Evolutionary conservation across 495 filamentous ascomycete species (phyloP).

Genomic region (Hypoxylon intermedium): DNA sequence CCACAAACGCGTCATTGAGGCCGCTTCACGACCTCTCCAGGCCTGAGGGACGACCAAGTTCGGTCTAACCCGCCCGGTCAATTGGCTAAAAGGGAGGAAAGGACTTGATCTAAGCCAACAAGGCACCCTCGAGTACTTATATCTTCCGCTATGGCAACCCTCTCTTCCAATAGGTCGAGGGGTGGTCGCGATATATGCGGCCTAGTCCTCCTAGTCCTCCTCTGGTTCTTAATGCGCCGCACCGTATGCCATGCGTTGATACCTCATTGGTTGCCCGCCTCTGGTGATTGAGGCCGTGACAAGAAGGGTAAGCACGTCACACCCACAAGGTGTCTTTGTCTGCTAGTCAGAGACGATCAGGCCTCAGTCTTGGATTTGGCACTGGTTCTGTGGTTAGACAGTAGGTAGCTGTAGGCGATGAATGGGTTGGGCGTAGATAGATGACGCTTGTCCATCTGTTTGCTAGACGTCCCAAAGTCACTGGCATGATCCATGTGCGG

Average conservation of each 20-base stretch:
- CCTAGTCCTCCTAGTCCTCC: constrained; percentile 21
- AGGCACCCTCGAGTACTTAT: constrained; percentile 27
- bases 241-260: constrained; percentile 36
- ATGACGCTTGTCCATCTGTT: constrained; percentile 31
- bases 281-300: constrained; percentile 17
- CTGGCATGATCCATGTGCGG: constrained; percentile 17
- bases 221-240: constrained; percentile 28
- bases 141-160: constrained; percentile 9
- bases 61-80: constrained; percentile 12
- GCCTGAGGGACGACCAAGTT: constrained; percentile 23
- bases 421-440: constrained; percentile 2
- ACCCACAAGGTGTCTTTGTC: constrained; percentile 22
- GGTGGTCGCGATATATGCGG: constrained; percentile 29
- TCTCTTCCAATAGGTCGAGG: constrained; percentile 24
- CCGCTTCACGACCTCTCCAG: constrained; percentile 19
- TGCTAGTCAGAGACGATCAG: background rate
- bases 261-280: constrained; percentile 24
- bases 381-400: constrained; percentile 1
- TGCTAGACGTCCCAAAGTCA: constrained; percentile 13
- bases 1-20: constrained; percentile 23
- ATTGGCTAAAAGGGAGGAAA: constrained; percentile 12
- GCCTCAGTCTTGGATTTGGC: constrained; percentile 8
- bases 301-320: constrained; percentile 30
- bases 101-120: constrained; percentile 18
- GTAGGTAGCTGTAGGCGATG: constrained; percentile 8